These are phyloP conservation scores for Boletus rubropictus DNA, from an alignment of 768 basidiomycete species.

Conservation along the genomic window DNA sequence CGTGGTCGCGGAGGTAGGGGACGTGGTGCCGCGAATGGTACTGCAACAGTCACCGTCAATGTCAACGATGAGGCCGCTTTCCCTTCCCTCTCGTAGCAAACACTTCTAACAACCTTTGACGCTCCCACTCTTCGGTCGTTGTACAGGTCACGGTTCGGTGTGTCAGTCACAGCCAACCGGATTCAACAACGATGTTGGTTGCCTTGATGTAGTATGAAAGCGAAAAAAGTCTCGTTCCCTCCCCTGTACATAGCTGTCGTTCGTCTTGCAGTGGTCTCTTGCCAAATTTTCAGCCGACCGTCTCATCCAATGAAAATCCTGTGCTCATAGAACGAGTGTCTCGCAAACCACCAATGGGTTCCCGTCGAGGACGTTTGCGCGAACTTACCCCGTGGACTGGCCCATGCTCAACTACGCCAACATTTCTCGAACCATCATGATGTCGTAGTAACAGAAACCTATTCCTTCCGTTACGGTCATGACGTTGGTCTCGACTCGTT, in stretches of 20 bases:
- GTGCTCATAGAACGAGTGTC: no score
- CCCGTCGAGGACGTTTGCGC: slow-evolving; percentile 6
- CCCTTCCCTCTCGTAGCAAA: slow-evolving; percentile 67
- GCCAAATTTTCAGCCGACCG: background rate
- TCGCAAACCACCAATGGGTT: background rate
- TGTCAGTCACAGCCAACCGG: slow-evolving; percentile 7
- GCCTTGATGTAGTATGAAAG: slow-evolving; percentile 13
- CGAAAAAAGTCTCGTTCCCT: slow-evolving; percentile 5
- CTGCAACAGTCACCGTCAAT: slow-evolving; percentile 42
- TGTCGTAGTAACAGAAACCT: slow-evolving; percentile 1
- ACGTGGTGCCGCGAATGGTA: slow-evolving; percentile 40
- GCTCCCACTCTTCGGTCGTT: slow-evolving; percentile 2
- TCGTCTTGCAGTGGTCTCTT: no score
- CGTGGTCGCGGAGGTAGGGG: slow-evolving; percentile 40
- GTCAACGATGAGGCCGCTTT: slow-evolving; percentile 84
- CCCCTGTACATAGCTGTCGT: background rate
- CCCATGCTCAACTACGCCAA: background rate
- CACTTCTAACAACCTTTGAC: slow-evolving; percentile 4
- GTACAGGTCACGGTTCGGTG: slow-evolving; percentile 10
- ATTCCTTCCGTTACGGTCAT: slow-evolving; percentile 8
- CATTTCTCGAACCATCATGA: background rate
- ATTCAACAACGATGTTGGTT: slow-evolving; percentile 8
- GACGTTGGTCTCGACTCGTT: slow-evolving; percentile 42
- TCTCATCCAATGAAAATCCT: background rate
- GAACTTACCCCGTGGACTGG: slow-evolving; percentile 13